Conservation (phyloP, 2,329 filamentous ascomycete species). For the Cylindrodendrum hubeiense region DNA sequence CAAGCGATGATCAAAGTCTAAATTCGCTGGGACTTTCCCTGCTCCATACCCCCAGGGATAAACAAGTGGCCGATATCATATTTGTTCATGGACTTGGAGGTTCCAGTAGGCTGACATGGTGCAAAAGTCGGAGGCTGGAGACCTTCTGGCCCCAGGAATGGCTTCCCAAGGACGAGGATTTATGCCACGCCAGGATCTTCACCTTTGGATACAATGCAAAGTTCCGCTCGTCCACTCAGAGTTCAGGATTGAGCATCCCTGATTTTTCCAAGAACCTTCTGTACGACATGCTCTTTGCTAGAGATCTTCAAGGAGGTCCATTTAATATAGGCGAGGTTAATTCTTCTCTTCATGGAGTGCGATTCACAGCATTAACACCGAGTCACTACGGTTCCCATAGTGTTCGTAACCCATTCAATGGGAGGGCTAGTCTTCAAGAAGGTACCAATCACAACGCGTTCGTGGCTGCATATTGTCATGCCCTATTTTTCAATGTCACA, state of each 20-base stretch:
- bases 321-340: constrained; percentile 42
- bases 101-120: constrained; percentile 52
- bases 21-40: too few species aligned
- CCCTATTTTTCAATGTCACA: too few species aligned
- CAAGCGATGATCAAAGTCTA: too few species aligned
- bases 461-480: too few species aligned
- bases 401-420: constrained; percentile 60
- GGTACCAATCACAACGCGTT: constrained; percentile 9
- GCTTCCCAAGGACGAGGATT: constrained; percentile 44
- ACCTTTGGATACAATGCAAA: constrained; percentile 53
- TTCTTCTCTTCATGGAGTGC: too few species aligned
- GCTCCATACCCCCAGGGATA: background rate
- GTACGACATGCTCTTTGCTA: constrained; percentile 39
- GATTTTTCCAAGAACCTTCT: constrained; percentile 51
- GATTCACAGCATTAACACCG: too few species aligned
- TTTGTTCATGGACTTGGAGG: constrained; percentile 58
- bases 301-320: constrained; percentile 33
- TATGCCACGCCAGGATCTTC: constrained; percentile 48
- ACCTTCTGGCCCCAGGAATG: too few species aligned
- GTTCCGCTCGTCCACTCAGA: too few species aligned
- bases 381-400: constrained; percentile 45
- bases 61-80: constrained; percentile 43
- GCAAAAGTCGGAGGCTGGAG: constrained; percentile 25
- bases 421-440: constrained; percentile 51
- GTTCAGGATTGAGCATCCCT: too few species aligned